Conservation (phyloP, 2,329 filamentous ascomycete genomes). For the Pseudopyrenochaeta lycopersici region DNA sequence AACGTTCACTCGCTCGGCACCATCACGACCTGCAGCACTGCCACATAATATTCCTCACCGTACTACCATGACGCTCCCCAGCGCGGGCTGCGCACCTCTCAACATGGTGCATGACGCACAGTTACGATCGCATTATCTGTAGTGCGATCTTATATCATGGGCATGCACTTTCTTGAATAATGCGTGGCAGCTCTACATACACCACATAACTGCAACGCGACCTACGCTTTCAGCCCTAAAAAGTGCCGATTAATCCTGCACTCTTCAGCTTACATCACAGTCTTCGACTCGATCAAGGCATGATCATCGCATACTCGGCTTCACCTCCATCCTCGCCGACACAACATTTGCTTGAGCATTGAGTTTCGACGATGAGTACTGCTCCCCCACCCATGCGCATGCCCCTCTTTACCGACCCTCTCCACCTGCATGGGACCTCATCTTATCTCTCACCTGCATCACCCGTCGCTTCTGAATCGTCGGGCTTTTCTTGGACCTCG, state of each 20-base stretch:
- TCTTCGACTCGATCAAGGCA: conserved; percentile 10
- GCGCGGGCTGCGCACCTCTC: conserved; percentile 24
- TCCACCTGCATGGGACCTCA: conserved; percentile 23
- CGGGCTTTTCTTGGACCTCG: conserved; percentile 27
- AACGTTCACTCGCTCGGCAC: conserved; percentile 9
- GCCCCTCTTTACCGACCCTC: conserved; percentile 34
- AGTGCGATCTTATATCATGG: conserved; percentile 9
- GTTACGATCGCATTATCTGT: conserved; percentile 8
- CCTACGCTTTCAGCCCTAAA: conserved; percentile 34
- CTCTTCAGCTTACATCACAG: neutral
- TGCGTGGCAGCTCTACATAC: conserved; percentile 7
- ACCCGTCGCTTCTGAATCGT: conserved; percentile 24
- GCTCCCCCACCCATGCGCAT: conserved; percentile 29
- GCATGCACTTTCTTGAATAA: conserved; percentile 16
- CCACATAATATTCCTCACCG: conserved; percentile 26
- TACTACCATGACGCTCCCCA: conserved; percentile 5
- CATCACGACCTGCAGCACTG: conserved; percentile 16
- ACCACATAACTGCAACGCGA: conserved; percentile 23
- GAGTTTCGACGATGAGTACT: conserved; percentile 28
- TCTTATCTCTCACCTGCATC: conserved; percentile 34
- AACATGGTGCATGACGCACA: conserved; percentile 28
- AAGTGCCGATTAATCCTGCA: conserved; percentile 19
- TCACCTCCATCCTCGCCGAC: conserved; percentile 4
- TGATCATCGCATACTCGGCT: conserved; percentile 10
- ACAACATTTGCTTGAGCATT: conserved; percentile 8